Percentiles rank a stretch among this genome's conserved stretches.
These are phyloP conservation scores for Trichoderma gracile DNA, from an alignment of 2,329 filamentous ascomycete genomes.

Conservation along the genomic window DNA sequence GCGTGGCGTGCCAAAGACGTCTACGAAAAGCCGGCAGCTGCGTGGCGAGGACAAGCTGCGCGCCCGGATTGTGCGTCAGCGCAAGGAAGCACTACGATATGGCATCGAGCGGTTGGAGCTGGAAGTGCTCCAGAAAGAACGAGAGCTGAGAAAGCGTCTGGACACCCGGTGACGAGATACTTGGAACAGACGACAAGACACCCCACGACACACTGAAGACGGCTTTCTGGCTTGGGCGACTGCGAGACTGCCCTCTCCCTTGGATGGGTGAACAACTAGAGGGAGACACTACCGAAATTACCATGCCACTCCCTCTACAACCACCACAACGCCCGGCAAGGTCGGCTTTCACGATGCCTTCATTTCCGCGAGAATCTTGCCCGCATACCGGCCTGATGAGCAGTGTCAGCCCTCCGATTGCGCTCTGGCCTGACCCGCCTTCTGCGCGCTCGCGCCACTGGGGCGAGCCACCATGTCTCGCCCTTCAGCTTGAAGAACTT, in stretches of 20 bases:
- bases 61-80: constrained; percentile 67
- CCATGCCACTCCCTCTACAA: not conserved
- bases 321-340: constrained; percentile 12
- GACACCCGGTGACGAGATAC: constrained; percentile 38
- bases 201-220: no score
- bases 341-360: constrained; percentile 26
- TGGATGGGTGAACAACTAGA: not conserved
- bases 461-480: constrained; percentile 13
- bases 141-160: constrained; percentile 56
- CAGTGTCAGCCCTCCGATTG: constrained; percentile 1
- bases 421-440: not conserved
- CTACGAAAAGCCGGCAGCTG: constrained; percentile 41
- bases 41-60: constrained; percentile 55
- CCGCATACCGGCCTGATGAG: constrained; percentile 19
- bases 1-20: not conserved
- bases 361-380: constrained; percentile 8
- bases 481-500: not conserved
- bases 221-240: not conserved
- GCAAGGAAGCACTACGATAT: constrained; percentile 83
- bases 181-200: no score
- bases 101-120: constrained; percentile 82
- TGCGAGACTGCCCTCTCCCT: not conserved
- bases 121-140: constrained; percentile 76
- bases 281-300: not conserved
- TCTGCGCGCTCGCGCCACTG: not conserved